A percentile compares a stretch with the other conserved stretches of the same genome.
phyloP scores from a whole-genome alignment of 306 rosid species.

The Senna siamea region DNA sequence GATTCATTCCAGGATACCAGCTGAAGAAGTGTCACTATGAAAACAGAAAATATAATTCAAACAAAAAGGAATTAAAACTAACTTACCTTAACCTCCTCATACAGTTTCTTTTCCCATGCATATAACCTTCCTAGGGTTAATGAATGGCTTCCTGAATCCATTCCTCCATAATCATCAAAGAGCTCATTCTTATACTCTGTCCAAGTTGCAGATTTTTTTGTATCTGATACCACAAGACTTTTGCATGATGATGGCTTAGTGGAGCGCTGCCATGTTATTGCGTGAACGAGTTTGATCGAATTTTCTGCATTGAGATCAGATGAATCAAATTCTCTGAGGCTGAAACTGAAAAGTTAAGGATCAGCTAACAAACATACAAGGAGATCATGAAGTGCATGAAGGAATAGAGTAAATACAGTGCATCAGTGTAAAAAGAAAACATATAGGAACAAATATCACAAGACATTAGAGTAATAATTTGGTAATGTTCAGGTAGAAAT shows the following conservation, averaged over 20 bases:
- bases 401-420: neutral
- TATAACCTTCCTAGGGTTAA: constrained; percentile 82
- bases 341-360: constrained; percentile 25
- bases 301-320: constrained; percentile 66
- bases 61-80: neutral
- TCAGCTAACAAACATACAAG: constrained; percentile 22
- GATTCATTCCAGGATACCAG: constrained; percentile 15
- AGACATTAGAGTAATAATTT: neutral
- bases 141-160: constrained; percentile 94
- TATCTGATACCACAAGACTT: constrained; percentile 74
- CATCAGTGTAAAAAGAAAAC: neutral
- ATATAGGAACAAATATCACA: constrained; percentile 21
- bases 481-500: constrained; percentile 9
- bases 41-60: constrained; percentile 26
- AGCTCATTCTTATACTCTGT: constrained; percentile 80
- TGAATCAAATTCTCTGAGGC: constrained; percentile 41
- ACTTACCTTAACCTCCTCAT: constrained; percentile 91
- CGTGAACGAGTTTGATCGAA: constrained; percentile 83
- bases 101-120: constrained; percentile 98
- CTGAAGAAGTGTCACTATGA: neutral
- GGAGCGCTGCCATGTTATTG: constrained; percentile 76
- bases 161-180: constrained; percentile 83
- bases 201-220: constrained; percentile 67
- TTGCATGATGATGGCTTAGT: constrained; percentile 74
- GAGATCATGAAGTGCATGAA: too few species aligned